Evolutionary conservation across 116 monocot genomes (phyloP).

Genomic region (Trichopus zeylanicus): DNA sequence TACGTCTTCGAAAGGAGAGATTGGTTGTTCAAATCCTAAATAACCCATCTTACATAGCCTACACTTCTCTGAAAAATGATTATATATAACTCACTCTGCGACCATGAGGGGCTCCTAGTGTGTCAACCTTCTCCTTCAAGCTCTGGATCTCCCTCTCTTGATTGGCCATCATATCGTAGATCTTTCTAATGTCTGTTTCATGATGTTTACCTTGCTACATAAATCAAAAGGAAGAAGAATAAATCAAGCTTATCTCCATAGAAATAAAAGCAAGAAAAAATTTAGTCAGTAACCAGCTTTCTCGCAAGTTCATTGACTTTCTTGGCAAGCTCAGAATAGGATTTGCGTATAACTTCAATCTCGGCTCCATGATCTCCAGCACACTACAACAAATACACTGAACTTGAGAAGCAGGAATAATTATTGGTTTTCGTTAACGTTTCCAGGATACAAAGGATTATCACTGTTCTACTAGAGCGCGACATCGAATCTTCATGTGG

Average conservation of each 20-base stretch:
- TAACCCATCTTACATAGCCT: too few species aligned
- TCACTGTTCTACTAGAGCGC: not conserved
- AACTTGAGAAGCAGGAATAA: not conserved
- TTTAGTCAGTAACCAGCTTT: not conserved
- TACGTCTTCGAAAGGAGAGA: not conserved
- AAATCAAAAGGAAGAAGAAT: not conserved
- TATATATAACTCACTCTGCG: too few species aligned
- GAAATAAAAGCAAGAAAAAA: not conserved
- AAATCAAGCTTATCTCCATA: not conserved
- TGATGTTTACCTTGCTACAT: not conserved
- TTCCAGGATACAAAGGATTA: not conserved
- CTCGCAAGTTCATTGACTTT: not conserved
- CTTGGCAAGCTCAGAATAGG: not conserved
- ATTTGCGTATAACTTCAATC: not conserved
- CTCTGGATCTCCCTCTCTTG: not conserved
- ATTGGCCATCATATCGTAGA: not conserved
- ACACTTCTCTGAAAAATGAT: too few species aligned
- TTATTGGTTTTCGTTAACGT: not conserved
- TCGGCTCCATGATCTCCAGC: not conserved
- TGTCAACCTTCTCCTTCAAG: not conserved
- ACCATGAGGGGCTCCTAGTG: not conserved
- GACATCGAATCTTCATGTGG: not conserved
- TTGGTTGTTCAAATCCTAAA: too few species aligned
- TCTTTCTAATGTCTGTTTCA: not conserved
- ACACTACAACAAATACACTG: not conserved